These are phyloP conservation scores for Mrakiaceae sp. DNA, from an alignment of 1,284 basidiomycete genomes.

Conservation along the genomic window DNA sequence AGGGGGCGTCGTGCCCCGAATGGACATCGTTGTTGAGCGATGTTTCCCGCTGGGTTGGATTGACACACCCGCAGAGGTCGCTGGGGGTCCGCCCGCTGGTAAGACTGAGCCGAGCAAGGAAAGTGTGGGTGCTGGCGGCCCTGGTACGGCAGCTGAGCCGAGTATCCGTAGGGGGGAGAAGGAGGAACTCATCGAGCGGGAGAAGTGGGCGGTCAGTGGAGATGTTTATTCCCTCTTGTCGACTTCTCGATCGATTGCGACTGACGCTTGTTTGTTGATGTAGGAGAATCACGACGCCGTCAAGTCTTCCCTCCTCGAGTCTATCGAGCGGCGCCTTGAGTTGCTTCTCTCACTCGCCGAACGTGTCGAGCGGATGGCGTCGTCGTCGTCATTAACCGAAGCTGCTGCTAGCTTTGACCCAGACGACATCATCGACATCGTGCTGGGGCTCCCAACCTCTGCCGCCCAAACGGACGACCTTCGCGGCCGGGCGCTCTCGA, in stretches of 20 bases:
- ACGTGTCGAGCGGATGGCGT: slow-evolving; percentile 42
- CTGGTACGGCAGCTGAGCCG: slow-evolving; percentile 23
- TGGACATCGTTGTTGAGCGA: slow-evolving; percentile 66
- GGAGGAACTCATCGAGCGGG: slow-evolving; percentile 52
- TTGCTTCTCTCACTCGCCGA: slow-evolving; percentile 42
- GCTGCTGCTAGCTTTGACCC: not conserved
- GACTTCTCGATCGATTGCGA: not conserved
- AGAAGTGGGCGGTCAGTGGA: slow-evolving; percentile 24
- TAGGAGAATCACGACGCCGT: slow-evolving; percentile 30
- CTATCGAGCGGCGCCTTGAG: slow-evolving; percentile 25
- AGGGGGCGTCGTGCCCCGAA: slow-evolving; percentile 62
- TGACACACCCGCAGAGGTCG: slow-evolving; percentile 32
- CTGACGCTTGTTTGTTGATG: not conserved
- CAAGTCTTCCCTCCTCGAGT: slow-evolving; percentile 23
- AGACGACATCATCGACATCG: too few relatives aligned
- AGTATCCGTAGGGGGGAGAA: slow-evolving; percentile 43
- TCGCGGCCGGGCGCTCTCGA: slow-evolving; percentile 36
- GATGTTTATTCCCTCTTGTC: not conserved
- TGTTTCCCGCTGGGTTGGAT: slow-evolving; percentile 37
- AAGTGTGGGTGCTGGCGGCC: slow-evolving; percentile 39
- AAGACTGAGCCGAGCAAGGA: slow-evolving; percentile 45
- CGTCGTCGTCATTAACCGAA: slow-evolving; percentile 35
- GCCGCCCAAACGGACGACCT: not conserved
- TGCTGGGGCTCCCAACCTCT: not conserved
- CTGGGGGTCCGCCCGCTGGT: slow-evolving; percentile 49